Base-by-base conservation (phyloP, 257 asterid species). In the Solanum pinnatisectum region DNA sequence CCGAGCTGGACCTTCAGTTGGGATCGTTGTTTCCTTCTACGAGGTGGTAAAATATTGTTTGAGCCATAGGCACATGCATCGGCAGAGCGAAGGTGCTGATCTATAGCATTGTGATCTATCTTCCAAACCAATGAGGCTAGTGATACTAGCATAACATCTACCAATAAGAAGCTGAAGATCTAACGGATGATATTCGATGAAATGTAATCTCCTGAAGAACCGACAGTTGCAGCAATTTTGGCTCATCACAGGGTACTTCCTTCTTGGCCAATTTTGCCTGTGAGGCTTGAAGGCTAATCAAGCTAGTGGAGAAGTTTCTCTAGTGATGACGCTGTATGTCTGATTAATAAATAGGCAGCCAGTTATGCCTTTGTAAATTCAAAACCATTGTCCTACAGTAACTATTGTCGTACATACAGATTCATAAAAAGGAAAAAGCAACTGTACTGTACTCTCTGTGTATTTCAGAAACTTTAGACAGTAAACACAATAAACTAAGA, bases 1-100 rank as follows among this genome's bases (percentile, higher is more conserved):
- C 63, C 93, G 98, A 46, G 95, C 98, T 2, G 98, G 98, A n/a
- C 98, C 98, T n/a, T 96, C 98, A 4, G 98, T 95, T 0, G 98
- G 98, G 86, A 95, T 96, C 3, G 98, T 95, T 16, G 98, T 95
- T 86, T 95, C 98, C n/a, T 94, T 91, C 86, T 96, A 96, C 23
- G 98, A 96, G 90, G 93, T 92, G 25, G 96, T 92, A 65, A 96
- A 96, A 89, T 95, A 93, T 76, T 87, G 87, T 9, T 85, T 95
- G 93, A 88, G 91, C 67, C 88, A 89, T 30, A 92, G 92, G 78
- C 92, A 87, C 39, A 87, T 18, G 44, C 73, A 49, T 67, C 5
- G 16, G 77, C 67, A 11, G 82, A 44, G 63, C 25, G 33, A 33
- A 82, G 44, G 2, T 82, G 22, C 44, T 49, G 70, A 49, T 49